These are phyloP conservation scores for Cladosporium velox DNA, from an alignment of 2,329 filamentous ascomycete species.

Conservation along the genomic window DNA sequence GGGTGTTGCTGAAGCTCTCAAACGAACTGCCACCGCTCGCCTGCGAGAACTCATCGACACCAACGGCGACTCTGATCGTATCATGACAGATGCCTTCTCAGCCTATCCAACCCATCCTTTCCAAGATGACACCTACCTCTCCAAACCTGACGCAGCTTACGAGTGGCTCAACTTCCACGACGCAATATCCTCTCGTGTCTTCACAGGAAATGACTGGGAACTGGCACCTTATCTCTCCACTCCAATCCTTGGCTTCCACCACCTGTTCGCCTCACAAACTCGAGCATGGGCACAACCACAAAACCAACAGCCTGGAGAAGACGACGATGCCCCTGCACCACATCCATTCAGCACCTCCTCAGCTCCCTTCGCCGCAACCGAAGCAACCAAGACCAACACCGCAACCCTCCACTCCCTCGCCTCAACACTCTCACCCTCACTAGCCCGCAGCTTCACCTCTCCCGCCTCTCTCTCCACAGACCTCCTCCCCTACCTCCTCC, in stretches of 20 bases:
- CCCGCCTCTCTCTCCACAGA: slow-evolving; percentile 76
- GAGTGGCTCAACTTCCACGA: slow-evolving; percentile 98
- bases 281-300: slow-evolving; percentile 51
- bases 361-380: slow-evolving; percentile 78
- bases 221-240: slow-evolving; percentile 83
- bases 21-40: slow-evolving; percentile 71
- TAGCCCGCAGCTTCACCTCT: slow-evolving; percentile 78
- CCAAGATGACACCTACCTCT: slow-evolving; percentile 88
- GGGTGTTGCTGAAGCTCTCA: slow-evolving; percentile 71
- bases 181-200: slow-evolving; percentile 73
- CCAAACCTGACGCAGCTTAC: slow-evolving; percentile 82
- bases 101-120: slow-evolving; percentile 84
- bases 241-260: slow-evolving; percentile 84
- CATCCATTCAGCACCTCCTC: slow-evolving; percentile 78
- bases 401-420: slow-evolving; percentile 74
- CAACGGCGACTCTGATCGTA: slow-evolving; percentile 74
- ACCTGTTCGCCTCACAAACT: slow-evolving; percentile 78
- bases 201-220: slow-evolving; percentile 89
- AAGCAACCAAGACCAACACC: slow-evolving; percentile 77
- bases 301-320: slow-evolving; percentile 43
- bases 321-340: slow-evolving; percentile 31
- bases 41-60: slow-evolving; percentile 76
- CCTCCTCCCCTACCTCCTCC: slow-evolving; percentile 79
- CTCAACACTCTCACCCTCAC: slow-evolving; percentile 66
- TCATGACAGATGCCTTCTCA: slow-evolving; percentile 80